Evolutionary conservation across 1,139 yeast species (phyloP).

Genomic region (Sugiyamaella castrensis): DNA sequence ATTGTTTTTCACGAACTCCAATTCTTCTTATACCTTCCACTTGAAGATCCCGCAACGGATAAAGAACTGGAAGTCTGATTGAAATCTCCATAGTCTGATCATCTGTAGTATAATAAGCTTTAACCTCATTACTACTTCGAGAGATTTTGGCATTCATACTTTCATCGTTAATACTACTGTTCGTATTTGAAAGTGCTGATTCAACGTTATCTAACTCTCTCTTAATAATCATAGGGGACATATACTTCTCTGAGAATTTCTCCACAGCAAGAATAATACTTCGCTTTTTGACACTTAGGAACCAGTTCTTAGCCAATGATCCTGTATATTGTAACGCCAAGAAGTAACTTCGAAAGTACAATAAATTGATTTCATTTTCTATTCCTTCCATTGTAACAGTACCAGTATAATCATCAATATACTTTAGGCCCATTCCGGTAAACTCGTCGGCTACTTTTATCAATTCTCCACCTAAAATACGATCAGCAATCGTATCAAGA

Average conservation of each 20-base stretch:
- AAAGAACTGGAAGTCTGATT: constrained; percentile 65
- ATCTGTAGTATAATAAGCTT: constrained; percentile 73
- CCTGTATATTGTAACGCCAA: constrained; percentile 59
- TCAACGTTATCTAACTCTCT: constrained; percentile 58
- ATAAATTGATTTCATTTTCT: constrained; percentile 34
- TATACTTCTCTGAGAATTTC: constrained; percentile 54
- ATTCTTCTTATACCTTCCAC: constrained; percentile 78
- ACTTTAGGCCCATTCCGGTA: constrained; percentile 11
- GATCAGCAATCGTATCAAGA: constrained; percentile 26
- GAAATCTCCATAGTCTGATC: constrained; percentile 84
- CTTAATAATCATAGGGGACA: constrained; percentile 63
- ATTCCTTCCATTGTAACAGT: constrained; percentile 14
- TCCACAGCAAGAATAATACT: constrained; percentile 59
- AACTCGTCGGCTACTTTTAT: constrained; percentile 9
- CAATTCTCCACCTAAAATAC: constrained; percentile 6
- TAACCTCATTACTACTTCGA: constrained; percentile 62
- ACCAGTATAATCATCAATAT: constrained; percentile 13
- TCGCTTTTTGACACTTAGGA: constrained; percentile 55
- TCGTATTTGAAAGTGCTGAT: constrained; percentile 22
- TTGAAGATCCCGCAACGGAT: constrained; percentile 68
- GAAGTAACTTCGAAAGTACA: constrained; percentile 55
- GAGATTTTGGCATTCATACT: constrained; percentile 54
- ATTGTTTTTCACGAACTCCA: constrained; percentile 88
- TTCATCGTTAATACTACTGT: constrained; percentile 36
- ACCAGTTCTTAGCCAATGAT: constrained; percentile 71